A percentile compares a stretch with the other conserved stretches of the same genome.
Evolutionary conservation across 345 rosid genomes (phyloP).

Genomic region (Reutealis trisperma): DNA sequence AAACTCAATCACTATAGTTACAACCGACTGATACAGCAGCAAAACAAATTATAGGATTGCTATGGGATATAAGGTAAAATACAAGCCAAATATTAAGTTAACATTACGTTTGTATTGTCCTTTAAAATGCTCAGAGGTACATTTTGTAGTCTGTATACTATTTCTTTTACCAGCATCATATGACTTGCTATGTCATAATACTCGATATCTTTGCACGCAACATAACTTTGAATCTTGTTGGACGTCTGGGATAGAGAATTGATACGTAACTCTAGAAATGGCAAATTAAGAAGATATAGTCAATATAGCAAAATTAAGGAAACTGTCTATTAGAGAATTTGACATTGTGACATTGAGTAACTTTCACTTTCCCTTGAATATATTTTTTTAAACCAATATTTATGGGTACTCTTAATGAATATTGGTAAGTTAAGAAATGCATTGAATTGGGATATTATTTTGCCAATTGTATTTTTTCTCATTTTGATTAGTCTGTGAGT

Average conservation of each 20-base stretch:
- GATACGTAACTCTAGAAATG: slow-evolving; percentile 64
- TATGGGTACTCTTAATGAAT: slow-evolving; percentile 72
- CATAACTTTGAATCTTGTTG: slow-evolving; percentile 52
- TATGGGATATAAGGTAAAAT: neutral
- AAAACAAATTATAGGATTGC: neutral
- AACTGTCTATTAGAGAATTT: too few species aligned
- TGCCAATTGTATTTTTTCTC: slow-evolving; percentile 67
- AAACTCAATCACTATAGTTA: slow-evolving; percentile 57
- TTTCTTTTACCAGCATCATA: slow-evolving; percentile 49
- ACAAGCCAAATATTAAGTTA: neutral
- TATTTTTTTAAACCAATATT: too few species aligned
- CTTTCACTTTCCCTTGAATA: too few species aligned
- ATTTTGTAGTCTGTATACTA: slow-evolving; percentile 48
- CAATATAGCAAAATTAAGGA: neutral
- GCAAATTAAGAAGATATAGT: neutral
- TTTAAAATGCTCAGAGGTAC: too few species aligned
- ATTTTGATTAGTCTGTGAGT: too few species aligned
- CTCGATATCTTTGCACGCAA: slow-evolving; percentile 50
- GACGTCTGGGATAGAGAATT: slow-evolving; percentile 72
- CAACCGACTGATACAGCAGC: slow-evolving; percentile 46
- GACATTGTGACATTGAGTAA: too few species aligned
- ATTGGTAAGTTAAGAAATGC: slow-evolving; percentile 65
- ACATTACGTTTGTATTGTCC: slow-evolving; percentile 30
- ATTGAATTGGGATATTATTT: slow-evolving; percentile 54
- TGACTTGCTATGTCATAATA: slow-evolving; percentile 61